Evolutionary conservation across 2,329 filamentous ascomycete genomes (phyloP).

Genomic region (Diplodia corticola): DNA sequence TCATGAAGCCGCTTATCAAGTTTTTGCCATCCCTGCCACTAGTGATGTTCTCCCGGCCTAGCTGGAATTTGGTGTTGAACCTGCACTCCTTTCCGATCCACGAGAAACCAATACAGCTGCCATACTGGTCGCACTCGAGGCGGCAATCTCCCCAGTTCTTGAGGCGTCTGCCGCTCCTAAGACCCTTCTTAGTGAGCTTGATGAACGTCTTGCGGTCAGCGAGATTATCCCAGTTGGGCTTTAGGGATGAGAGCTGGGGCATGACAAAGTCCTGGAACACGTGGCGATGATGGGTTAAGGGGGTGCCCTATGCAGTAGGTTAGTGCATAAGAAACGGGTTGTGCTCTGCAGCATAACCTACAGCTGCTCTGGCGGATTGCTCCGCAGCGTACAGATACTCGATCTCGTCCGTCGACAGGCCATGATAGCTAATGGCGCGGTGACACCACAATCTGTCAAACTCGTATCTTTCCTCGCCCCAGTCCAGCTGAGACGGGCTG

Average conservation of each 20-base stretch:
- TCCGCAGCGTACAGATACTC: constrained; percentile 50
- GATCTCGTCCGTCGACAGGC: constrained; percentile 47
- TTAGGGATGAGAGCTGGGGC: constrained; percentile 30
- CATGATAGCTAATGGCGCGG: constrained; percentile 52
- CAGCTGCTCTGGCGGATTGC: constrained; percentile 39
- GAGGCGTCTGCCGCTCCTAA: constrained; percentile 6
- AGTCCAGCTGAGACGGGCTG: constrained; percentile 41
- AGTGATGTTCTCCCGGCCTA: not conserved
- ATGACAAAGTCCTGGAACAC: constrained; percentile 38
- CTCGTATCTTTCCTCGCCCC: constrained; percentile 18
- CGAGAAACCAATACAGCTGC: constrained; percentile 38
- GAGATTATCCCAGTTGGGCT: constrained; percentile 39
- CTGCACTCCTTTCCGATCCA: constrained; percentile 26
- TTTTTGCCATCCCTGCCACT: not conserved
- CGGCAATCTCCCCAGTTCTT: constrained; percentile 33
- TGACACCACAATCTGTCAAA: constrained; percentile 50
- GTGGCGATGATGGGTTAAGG: constrained; percentile 39
- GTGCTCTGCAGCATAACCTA: constrained; percentile 20
- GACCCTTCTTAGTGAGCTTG: constrained; percentile 4
- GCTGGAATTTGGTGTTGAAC: not conserved
- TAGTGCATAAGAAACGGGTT: not conserved
- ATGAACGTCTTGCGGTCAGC: constrained; percentile 23
- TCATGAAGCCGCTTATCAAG: constrained; percentile 18
- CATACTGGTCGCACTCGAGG: constrained; percentile 36
- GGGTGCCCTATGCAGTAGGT: constrained; percentile 30